Conservation (phyloP, 2,329 filamentous ascomycete species). For the Paracamarosporium sp. region DNA sequence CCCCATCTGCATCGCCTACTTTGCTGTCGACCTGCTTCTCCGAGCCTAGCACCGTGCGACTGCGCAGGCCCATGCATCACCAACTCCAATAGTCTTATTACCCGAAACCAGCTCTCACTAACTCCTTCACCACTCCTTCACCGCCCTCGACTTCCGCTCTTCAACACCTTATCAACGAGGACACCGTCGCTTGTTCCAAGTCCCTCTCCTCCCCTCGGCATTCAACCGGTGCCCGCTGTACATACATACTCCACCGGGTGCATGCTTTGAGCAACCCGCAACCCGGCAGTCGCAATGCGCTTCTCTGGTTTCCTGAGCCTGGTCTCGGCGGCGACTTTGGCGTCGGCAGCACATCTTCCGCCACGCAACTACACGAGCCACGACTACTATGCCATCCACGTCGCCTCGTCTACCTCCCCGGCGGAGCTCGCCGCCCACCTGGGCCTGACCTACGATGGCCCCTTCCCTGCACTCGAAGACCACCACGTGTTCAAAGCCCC, state of each 20-base stretch:
- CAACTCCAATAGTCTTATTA: slow-evolving; percentile 1
- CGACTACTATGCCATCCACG: slow-evolving; percentile 93
- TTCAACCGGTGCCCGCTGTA: not conserved
- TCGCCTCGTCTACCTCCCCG: slow-evolving; percentile 71
- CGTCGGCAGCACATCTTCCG: slow-evolving; percentile 49
- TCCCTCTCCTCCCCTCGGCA: not conserved
- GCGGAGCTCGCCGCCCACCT: slow-evolving; percentile 73
- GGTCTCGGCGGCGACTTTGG: slow-evolving; percentile 42
- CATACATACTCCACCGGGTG: not conserved
- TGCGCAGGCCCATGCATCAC: slow-evolving; percentile 7
- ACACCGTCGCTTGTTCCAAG: slow-evolving; percentile 4
- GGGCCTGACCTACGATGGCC: slow-evolving; percentile 81
- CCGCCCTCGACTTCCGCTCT: not conserved
- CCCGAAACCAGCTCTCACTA: slow-evolving; percentile 10
- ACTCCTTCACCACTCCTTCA: slow-evolving; percentile 5
- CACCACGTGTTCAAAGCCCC: slow-evolving; percentile 87
- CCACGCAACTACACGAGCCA: slow-evolving; percentile 77
- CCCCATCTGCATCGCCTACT: slow-evolving; percentile 3
- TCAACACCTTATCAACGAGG: not conserved
- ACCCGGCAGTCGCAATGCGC: slow-evolving; percentile 38
- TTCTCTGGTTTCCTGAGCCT: slow-evolving; percentile 55
- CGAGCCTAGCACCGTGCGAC: not conserved
- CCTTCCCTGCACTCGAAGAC: slow-evolving; percentile 75
- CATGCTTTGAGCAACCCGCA: slow-evolving; percentile 9
- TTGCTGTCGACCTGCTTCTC: slow-evolving; percentile 1